Evolutionary conservation across 208 protist genomes (phyloP).

Genomic region (Leishmania gerbilli): DNA sequence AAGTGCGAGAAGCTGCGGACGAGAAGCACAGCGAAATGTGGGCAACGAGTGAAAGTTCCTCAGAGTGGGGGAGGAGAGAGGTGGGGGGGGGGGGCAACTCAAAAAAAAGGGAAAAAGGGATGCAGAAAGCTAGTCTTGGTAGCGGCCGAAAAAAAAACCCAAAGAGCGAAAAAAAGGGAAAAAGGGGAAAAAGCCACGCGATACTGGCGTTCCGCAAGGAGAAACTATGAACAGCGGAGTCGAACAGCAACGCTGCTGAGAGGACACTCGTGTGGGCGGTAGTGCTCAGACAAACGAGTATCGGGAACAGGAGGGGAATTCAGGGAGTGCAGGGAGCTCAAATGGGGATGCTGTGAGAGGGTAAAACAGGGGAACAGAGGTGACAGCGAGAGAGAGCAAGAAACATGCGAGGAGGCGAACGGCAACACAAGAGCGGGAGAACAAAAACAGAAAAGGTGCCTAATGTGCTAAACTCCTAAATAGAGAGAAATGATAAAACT

Average conservation of each 20-base stretch:
- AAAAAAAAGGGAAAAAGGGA: not conserved
- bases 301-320: not conserved
- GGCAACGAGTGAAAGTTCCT: not conserved
- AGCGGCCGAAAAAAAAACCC: not conserved
- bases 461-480: slow-evolving; percentile 9
- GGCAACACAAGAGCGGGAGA: not conserved
- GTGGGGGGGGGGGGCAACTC: not conserved
- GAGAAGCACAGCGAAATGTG: not conserved
- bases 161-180: not conserved
- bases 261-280: not conserved
- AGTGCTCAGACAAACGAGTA: not conserved
- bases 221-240: not conserved
- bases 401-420: not conserved
- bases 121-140: not conserved
- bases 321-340: not conserved
- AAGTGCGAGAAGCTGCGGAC: not conserved
- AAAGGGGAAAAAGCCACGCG: not conserved
- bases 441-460: not conserved
- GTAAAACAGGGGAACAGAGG: not conserved
- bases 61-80: not conserved
- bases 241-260: not conserved
- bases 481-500: not conserved
- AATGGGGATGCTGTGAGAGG: not conserved
- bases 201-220: not conserved
- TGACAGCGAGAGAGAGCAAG: not conserved